Conservation (phyloP, 2,329 filamentous ascomycete genomes). For the Lasiodiplodia sp. region DNA sequence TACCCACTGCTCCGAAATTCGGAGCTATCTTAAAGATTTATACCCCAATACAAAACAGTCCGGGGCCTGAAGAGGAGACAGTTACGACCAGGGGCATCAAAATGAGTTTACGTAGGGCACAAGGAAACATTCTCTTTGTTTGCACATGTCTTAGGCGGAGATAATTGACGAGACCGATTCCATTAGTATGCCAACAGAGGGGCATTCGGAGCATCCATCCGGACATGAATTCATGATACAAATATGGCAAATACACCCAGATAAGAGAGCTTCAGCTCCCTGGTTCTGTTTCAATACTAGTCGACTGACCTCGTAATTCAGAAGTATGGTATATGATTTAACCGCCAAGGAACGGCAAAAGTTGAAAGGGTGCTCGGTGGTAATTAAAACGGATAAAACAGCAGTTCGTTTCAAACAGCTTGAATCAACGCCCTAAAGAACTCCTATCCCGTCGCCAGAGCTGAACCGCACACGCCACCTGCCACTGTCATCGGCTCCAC, state of each 20-base stretch:
- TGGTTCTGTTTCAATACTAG: too few relatives aligned
- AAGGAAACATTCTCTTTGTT: too few relatives aligned
- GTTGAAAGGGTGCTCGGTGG: neutral
- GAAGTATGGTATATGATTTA: neutral
- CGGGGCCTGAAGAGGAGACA: too few relatives aligned
- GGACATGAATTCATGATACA: too few relatives aligned
- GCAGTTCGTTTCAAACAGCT: neutral
- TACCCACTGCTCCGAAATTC: neutral
- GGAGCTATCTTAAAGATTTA: neutral
- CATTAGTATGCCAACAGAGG: too few relatives aligned
- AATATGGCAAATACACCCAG: too few relatives aligned
- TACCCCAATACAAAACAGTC: neutral
- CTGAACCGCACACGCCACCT: neutral
- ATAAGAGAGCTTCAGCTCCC: too few relatives aligned
- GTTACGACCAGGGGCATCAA: neutral
- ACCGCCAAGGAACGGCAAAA: neutral
- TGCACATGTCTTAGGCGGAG: too few relatives aligned
- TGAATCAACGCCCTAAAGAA: conserved; percentile 7
- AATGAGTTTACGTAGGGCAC: too few relatives aligned
- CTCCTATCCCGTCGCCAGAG: neutral
- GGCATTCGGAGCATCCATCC: too few relatives aligned
- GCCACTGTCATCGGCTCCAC: neutral
- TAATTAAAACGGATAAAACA: neutral
- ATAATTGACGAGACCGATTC: too few relatives aligned
- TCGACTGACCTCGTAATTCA: neutral